These are phyloP conservation scores for Calonectria fujianensis DNA, from an alignment of 2,329 filamentous ascomycete species.

Conservation along the genomic window DNA sequence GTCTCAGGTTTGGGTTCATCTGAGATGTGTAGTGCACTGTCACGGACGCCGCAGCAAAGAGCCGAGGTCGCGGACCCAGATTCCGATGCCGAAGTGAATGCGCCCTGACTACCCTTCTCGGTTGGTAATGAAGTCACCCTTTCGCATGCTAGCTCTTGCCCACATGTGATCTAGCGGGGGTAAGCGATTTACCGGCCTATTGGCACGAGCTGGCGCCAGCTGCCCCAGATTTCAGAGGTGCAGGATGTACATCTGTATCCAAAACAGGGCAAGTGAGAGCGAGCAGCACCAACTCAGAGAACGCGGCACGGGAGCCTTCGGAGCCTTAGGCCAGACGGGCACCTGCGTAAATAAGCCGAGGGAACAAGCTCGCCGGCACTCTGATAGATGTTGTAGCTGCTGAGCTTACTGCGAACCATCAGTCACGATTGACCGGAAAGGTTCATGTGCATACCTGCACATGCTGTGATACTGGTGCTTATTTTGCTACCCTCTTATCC, in stretches of 20 bases:
- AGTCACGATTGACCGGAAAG: neutral
- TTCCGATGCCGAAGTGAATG: conserved; percentile 41
- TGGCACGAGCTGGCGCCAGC: conserved; percentile 1
- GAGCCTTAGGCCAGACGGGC: conserved; percentile 11
- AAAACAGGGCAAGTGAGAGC: conserved; percentile 34
- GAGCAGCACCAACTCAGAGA: conserved; percentile 19
- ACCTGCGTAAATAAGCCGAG: conserved; percentile 7
- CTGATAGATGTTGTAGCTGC: neutral
- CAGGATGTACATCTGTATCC: conserved; percentile 11
- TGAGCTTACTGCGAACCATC: neutral
- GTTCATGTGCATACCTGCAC: neutral
- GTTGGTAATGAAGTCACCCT: conserved; percentile 22
- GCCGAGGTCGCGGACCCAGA: conserved; percentile 43
- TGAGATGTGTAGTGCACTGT: conserved; percentile 37
- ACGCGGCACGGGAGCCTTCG: conserved; percentile 17
- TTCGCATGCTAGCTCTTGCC: conserved; percentile 25
- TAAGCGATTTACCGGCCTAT: conserved; percentile 37
- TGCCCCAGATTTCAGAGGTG: conserved; percentile 34
- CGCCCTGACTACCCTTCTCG: conserved; percentile 38
- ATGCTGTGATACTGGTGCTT: neutral
- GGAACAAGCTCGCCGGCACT: conserved; percentile 4
- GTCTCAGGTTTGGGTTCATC: conserved; percentile 34
- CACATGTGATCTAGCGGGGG: conserved; percentile 41
- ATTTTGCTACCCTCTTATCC: neutral
- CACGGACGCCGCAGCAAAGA: conserved; percentile 40